Evolutionary conservation across 805 yeast species (phyloP), one percentile per base, ranked within the genome.

Genomic region (Lipomyces starkeyi): DNA sequence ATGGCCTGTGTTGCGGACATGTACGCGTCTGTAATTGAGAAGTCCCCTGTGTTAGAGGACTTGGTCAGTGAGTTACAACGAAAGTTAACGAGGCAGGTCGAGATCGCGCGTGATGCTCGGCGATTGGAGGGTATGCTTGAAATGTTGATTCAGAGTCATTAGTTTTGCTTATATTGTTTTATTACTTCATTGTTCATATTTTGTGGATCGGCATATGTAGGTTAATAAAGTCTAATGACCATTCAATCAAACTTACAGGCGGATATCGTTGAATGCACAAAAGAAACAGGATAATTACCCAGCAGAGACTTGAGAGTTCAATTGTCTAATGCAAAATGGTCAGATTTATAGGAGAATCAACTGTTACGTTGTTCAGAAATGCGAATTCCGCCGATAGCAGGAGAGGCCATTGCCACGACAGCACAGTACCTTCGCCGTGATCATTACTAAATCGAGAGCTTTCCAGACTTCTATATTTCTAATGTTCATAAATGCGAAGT

Each of bases 91-190:
- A 76, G 80, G 43, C 98, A 94, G 79, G 86, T 93, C 29, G 85
- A 84, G 65, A 88, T 90, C 75, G 91, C 97, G 57, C 86, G 87
- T 76, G 97, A 93, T 76, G 97, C 98, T 6, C 90, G 89, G 77
- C 89, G 87, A 77, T 87, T 95, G 57, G 92, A 90, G 74, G 99
- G 99, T 64, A 95, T 95, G 98, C 82, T 95, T 74, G 96, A 92
- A 79, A 79, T 95, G 73, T 83, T 94, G 74, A 88, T 93, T 25
- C 71, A 68, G 32, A 65, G 71, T 35, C 66, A 62, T 61, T 64
- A 65, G 29, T 14, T 34, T 8, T 9, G 56, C 8, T 53, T 25
- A 22, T 25, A 29, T 13, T 25, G 17, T 25, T 6, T 43, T 43
- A 43, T n/a, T 17, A 14, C 43, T 43, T 43, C 22, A 8, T 8